Base-by-base conservation (phyloP, 192 early-diverging fungal species). In the Hyaloraphidium curvatum region DNA sequence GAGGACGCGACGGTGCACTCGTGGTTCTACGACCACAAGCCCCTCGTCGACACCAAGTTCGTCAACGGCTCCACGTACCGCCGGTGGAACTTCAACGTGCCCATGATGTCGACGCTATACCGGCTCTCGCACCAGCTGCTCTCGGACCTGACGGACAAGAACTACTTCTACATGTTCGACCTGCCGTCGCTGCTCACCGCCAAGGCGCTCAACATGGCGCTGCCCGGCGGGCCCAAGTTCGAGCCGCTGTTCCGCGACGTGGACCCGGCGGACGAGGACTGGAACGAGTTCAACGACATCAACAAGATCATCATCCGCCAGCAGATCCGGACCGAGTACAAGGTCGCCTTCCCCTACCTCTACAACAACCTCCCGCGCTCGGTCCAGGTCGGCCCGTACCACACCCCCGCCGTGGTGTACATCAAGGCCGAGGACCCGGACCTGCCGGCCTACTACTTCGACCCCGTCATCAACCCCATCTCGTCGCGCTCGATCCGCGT, bases 211-310 rank as follows among this genome's bases (percentile, higher is more conserved):
- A 96, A 94, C 63, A 84, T 98, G 78, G 91, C 91, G 7, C 91
- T 98, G 57, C 95, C 95, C 0, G 91, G 91, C 51, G 95, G 95
- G 19, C 89, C 91, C 25, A 91, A 93, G 55, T 98, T 98, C 30
- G 95, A 98, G 68, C 91, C 95, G 4, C 71, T 98, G 29, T 87
- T 84, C 66, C 80, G 86, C n/a, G 95, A 98, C 67, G 77, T 89
- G 58, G 89, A 98, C 60, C 78, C 89, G 0, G 84, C 79, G 0
- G 95, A 98, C 65, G 91, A 98, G 64, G 95, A 98, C 72, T 98
- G 95, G 95, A 98, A 96, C 67, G 95, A 98, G 65, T 98, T 98
- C 69, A 98, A 98, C 70, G 95, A 98, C 62, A 96, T 98, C 73
- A 89, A 91, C 83, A 98, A 98, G 69, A 90, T 98, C 57, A 98